A percentile compares a stretch with the other conserved stretches of the same genome.
These are phyloP conservation scores for Paxillus rubicundulus DNA, from an alignment of 768 basidiomycete species.

Conservation along the genomic window DNA sequence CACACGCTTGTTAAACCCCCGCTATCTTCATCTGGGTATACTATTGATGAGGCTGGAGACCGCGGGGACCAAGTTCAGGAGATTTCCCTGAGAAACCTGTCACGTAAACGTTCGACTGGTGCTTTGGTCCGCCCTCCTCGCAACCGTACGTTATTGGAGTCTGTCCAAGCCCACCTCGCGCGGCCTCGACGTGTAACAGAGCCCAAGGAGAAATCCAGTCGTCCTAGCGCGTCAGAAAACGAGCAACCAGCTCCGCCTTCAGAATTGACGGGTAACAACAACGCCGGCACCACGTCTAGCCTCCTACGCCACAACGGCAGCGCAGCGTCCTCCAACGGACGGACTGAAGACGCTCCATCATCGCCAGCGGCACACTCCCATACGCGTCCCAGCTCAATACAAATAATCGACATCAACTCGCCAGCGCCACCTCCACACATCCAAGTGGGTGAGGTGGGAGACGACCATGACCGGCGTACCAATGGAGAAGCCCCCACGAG, in stretches of 20 bases:
- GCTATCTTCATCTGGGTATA: not conserved
- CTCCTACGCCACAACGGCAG: conserved; percentile 1
- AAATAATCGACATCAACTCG: not conserved
- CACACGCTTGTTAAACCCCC: not conserved
- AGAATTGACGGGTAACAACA: not conserved
- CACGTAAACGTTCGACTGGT: conserved; percentile 20
- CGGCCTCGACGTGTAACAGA: conserved; percentile 6
- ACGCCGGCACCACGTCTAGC: not conserved
- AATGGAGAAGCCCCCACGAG: not conserved
- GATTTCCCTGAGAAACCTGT: conserved; percentile 17
- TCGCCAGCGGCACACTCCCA: not conserved
- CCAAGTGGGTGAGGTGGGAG: not conserved
- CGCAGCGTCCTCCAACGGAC: not conserved
- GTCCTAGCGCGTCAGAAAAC: not conserved
- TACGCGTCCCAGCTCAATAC: not conserved
- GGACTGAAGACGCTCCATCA: not conserved
- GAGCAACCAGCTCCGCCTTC: not conserved
- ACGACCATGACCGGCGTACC: not conserved
- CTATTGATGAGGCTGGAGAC: not conserved
- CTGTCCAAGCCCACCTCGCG: conserved; percentile 48
- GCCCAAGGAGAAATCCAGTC: not conserved
- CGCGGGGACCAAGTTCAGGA: conserved; percentile 7
- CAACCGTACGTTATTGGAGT: conserved; percentile 43
- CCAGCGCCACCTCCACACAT: not conserved
- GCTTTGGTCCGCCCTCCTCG: conserved; percentile 26